Base-by-base conservation (phyloP, 305 asterid species). In the Solanum aculeatissimum region DNA sequence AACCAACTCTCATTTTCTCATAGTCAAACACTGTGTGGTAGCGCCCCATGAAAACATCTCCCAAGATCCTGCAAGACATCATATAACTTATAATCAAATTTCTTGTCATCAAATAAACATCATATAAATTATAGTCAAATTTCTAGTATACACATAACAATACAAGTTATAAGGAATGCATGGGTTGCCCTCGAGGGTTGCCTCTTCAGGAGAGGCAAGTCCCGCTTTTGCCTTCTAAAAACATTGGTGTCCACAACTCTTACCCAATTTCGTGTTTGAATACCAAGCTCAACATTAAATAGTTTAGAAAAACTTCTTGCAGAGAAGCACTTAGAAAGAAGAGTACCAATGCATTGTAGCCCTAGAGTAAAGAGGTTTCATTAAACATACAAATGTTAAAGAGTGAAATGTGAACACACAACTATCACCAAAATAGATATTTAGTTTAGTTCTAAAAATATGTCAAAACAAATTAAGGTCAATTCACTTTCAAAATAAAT, bases 21-120 rank as follows among this genome's bases (percentile, higher is more conserved):
- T 84, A 93, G 83, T 95, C 98, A 47, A 95, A 95, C 84, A 95
- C 98, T 0, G 96, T 94, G 90, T 95, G 98, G 84, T 93, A 95
- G 45, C 58, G 93, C 4, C 98, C 98, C 97, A 94, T 93, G 88
- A 95, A 95, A 85, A 95, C 91, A 85, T 95, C 97, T 32, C 98
- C 98, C 84, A 95, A 86, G 70, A 95, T 91, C 98, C 98, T 95
- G 95, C 85, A 89, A 65, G 62, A 68, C 9, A 70, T 38, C 53
- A n/a, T 38, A 38, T 0, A 70, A 9, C 10, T 68, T 18, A 18
- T 68, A 68, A 27, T 68, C 27, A 68, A 66, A 18, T 16, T 35
- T 16, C 21, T 66, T 15, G 47, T 5, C 2, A 29, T 29, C 32
- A 1, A 29, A 29, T 29, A 29, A 55, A 51, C 18, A 1, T 49